A percentile compares a stretch with the other conserved stretches of the same genome.
phyloP scores from a whole-genome alignment of 2,329 filamentous ascomycete species.

The Colletotrichum neosansevieriae region DNA sequence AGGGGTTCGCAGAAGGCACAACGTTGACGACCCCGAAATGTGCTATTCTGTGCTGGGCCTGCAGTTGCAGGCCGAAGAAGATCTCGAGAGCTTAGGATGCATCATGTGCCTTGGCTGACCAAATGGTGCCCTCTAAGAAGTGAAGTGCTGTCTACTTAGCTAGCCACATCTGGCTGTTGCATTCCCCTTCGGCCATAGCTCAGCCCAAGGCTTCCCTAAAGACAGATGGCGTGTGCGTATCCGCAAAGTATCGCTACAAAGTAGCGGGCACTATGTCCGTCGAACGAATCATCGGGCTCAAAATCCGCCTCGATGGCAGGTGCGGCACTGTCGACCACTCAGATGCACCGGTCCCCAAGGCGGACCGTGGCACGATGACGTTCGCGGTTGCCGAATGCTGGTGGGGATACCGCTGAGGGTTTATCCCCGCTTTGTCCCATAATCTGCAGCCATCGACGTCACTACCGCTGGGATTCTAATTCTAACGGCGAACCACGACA shows the following conservation, averaged over 20 bases:
- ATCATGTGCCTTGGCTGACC: too few relatives aligned
- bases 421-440: slow-evolving; percentile 26
- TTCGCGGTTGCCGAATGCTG: slow-evolving; percentile 28
- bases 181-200: slow-evolving; percentile 8
- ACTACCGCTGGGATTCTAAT: slow-evolving; percentile 25
- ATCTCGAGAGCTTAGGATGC: too few relatives aligned
- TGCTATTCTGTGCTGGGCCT: too few relatives aligned
- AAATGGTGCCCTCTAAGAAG: too few relatives aligned
- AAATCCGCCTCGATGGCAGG: neutral
- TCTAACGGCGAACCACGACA: slow-evolving; percentile 38
- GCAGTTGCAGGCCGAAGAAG: too few relatives aligned
- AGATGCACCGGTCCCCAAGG: slow-evolving; percentile 3
- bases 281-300: slow-evolving; percentile 2
- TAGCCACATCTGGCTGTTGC: slow-evolving; percentile 9
- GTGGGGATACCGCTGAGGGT: slow-evolving; percentile 27
- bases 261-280: neutral
- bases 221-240: slow-evolving; percentile 19
- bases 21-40: too few relatives aligned
- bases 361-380: slow-evolving; percentile 34
- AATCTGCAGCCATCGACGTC: slow-evolving; percentile 32
- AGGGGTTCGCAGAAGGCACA: too few relatives aligned
- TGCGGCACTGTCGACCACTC: slow-evolving; percentile 9
- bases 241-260: neutral
- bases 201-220: neutral
- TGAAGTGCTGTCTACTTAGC: too few relatives aligned